These are phyloP conservation scores for Abrus precatorius DNA, from an alignment of 306 rosid species.

Conservation along the genomic window DNA sequence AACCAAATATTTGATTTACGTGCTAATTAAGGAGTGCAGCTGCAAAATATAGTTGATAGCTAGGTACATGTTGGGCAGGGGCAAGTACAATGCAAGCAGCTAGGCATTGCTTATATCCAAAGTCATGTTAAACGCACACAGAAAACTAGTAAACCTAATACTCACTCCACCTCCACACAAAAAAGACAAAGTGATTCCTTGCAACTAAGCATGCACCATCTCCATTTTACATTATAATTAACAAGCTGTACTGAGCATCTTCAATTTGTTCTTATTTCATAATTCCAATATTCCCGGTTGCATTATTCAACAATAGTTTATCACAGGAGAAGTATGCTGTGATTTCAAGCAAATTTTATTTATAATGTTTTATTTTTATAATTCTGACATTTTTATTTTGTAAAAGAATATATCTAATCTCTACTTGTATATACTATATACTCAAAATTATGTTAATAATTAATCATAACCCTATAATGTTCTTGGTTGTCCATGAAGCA, in stretches of 20 bases:
- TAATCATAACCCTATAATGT: background rate
- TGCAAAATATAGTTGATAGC: background rate
- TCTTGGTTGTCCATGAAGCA: conserved; percentile 29
- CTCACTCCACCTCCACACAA: conserved; percentile 43
- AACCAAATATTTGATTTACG: background rate
- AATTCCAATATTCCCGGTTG: background rate
- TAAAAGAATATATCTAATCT: background rate
- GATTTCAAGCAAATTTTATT: background rate
- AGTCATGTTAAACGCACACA: conserved; percentile 37
- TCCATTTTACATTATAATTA: background rate
- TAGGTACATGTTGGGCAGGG: conserved; percentile 7
- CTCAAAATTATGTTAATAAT: background rate
- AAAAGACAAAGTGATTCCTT: conserved; percentile 48
- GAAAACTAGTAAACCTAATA: conserved; percentile 45
- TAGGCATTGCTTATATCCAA: conserved; percentile 42
- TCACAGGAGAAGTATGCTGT: background rate
- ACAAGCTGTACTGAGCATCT: conserved; percentile 10
- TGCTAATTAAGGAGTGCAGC: conserved; percentile 11
- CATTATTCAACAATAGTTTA: background rate
- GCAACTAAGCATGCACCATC: conserved; percentile 42
- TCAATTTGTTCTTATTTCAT: background rate
- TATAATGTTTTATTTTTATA: background rate
- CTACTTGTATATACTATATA: background rate
- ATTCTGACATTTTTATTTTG: background rate
- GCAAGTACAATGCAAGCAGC: conserved; percentile 38